Conservation (phyloP, 371 early-diverging fungal species). For the Mucor velutinosus region DNA sequence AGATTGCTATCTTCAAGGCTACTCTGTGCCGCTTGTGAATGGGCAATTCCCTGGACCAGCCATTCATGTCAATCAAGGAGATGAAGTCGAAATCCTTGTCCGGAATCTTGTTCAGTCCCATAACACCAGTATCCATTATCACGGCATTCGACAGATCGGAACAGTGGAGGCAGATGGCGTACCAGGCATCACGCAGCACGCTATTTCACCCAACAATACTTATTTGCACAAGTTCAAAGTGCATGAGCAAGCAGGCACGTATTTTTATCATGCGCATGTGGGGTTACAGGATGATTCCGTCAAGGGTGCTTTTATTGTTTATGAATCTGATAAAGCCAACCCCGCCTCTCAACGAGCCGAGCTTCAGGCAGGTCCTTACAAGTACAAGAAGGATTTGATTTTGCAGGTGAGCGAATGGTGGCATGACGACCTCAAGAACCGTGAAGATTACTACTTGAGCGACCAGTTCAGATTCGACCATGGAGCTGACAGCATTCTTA, state of each 20-base stretch:
- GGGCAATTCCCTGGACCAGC: conserved; percentile 55
- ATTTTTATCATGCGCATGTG: conserved; percentile 51
- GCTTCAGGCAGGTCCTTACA: conserved; percentile 35
- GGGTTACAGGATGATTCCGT: conserved; percentile 41
- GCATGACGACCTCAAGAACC: conserved; percentile 29
- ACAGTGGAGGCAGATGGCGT: conserved; percentile 45
- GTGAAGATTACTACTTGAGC: conserved; percentile 28
- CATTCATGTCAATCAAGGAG: conserved; percentile 38
- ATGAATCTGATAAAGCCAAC: conserved; percentile 36
- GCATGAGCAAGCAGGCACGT: conserved; percentile 43
- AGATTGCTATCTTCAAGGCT: conserved; percentile 26
- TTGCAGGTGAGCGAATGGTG: conserved; percentile 51
- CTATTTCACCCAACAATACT: conserved; percentile 32
- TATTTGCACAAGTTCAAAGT: conserved; percentile 38
- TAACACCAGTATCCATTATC: conserved; percentile 39
- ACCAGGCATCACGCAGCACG: conserved; percentile 43
- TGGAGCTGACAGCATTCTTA: conserved; percentile 41
- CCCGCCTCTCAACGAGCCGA: background rate
- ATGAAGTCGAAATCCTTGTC: conserved; percentile 45
- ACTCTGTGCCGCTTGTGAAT: conserved; percentile 35
- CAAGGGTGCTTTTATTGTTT: conserved; percentile 49
- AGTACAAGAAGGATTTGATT: conserved; percentile 47
- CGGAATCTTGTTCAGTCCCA: conserved; percentile 22
- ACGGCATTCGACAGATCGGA: conserved; percentile 47
- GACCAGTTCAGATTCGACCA: conserved; percentile 24